A percentile compares a stretch with the other conserved stretches of the same genome.
Conservation (phyloP, 75 land plant genomes). For the Pseudotsuga menziesii region DNA sequence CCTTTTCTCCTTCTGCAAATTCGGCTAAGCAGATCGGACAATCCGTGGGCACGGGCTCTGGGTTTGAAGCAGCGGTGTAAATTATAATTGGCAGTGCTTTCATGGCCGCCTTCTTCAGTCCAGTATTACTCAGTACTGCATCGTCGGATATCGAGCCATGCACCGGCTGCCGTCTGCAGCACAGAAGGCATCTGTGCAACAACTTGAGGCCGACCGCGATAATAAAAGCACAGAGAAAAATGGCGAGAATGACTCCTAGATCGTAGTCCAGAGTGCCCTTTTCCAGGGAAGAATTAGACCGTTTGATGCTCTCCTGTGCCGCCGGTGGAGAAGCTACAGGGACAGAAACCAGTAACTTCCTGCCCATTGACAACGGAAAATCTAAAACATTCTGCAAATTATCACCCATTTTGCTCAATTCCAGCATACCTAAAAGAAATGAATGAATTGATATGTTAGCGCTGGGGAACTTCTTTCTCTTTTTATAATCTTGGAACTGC, state of each 20-base stretch:
- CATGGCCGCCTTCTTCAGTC: constrained; percentile 15
- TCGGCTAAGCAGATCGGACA: constrained; percentile 22
- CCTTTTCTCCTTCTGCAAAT: constrained; percentile 14
- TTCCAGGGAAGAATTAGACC: neutral
- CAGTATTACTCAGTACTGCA: constrained; percentile 7
- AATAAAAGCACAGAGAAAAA: no score
- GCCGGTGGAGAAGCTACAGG: no score
- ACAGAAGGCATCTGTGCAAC: neutral
- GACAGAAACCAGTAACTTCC: no score
- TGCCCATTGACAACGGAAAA: no score
- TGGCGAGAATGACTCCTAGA: constrained; percentile 43
- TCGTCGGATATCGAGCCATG: constrained; percentile 9
- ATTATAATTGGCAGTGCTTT: constrained; percentile 15
- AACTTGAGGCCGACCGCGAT: no score
- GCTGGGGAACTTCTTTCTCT: no score
- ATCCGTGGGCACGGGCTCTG: constrained; percentile 1
- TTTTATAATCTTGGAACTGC: no score
- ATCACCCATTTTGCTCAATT: no score
- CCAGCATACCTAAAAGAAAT: no score
- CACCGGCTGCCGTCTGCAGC: neutral
- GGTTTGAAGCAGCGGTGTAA: neutral
- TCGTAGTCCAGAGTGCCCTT: constrained; percentile 51
- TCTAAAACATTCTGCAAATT: no score
- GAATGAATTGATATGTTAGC: no score
- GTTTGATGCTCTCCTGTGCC: no score